These are phyloP conservation scores for Phytophthora citricola DNA, from an alignment of 352 stramenopile genomes.

Conservation along the genomic window DNA sequence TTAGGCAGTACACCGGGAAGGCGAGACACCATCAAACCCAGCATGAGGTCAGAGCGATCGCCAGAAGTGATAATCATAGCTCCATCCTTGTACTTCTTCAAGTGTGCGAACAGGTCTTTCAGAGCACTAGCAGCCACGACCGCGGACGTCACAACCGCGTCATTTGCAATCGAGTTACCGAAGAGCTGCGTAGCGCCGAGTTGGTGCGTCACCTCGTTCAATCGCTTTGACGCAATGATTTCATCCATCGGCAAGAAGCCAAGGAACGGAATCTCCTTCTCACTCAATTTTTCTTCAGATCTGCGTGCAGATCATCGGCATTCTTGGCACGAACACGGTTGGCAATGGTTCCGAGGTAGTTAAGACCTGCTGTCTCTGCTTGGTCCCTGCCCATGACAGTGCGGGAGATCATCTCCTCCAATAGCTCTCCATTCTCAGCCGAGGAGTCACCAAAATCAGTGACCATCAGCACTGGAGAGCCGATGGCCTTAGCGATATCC, in stretches of 20 bases:
- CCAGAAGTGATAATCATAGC: slow-evolving; percentile 78
- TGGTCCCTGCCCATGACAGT: slow-evolving; percentile 66
- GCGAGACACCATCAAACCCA: slow-evolving; percentile 71
- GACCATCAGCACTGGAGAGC: slow-evolving; percentile 65
- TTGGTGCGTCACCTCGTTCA: slow-evolving; percentile 79
- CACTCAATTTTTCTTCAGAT: slow-evolving; percentile 41
- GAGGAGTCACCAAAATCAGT: slow-evolving; percentile 56
- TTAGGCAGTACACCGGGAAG: slow-evolving; percentile 76
- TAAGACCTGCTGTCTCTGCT: slow-evolving; percentile 60
- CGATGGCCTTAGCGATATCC: slow-evolving; percentile 77
- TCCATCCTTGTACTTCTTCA: slow-evolving; percentile 83
- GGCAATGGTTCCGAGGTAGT: slow-evolving; percentile 78
- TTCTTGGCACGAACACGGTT: slow-evolving; percentile 66
- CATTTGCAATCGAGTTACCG: slow-evolving; percentile 66
- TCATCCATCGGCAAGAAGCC: slow-evolving; percentile 73
- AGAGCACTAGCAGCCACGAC: slow-evolving; percentile 74
- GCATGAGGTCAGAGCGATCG: slow-evolving; percentile 75
- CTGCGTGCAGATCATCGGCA: slow-evolving; percentile 39
- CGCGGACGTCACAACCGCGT: slow-evolving; percentile 69
- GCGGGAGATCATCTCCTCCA: slow-evolving; percentile 63
- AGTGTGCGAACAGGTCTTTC: slow-evolving; percentile 77
- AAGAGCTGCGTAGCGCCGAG: slow-evolving; percentile 76
- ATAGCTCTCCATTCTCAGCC: slow-evolving; percentile 38
- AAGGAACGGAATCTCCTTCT: slow-evolving; percentile 63
- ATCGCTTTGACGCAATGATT: slow-evolving; percentile 74